Evolutionary conservation across 768 basidiomycete species (phyloP).

Genomic region (Mycena vulgaris): DNA sequence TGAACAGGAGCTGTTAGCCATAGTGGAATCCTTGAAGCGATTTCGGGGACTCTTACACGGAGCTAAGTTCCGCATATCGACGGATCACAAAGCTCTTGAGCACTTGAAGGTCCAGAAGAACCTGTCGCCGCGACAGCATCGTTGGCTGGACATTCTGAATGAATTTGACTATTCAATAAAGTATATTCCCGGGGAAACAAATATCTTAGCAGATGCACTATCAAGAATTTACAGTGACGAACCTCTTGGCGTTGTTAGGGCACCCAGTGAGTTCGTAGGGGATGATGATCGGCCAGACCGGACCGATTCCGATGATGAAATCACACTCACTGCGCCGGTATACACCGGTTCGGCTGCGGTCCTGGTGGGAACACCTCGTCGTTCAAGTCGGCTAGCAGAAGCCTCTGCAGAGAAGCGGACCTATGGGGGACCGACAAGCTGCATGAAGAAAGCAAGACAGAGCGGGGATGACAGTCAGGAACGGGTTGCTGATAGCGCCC

Average conservation of each 20-base stretch:
- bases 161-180: conserved; percentile 46
- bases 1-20: conserved; percentile 56
- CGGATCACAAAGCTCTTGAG: conserved; percentile 49
- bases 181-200: conserved; percentile 49
- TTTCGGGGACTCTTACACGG: conserved; percentile 52
- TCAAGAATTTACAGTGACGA: conserved; percentile 42
- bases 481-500: background rate
- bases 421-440: conserved; percentile 8
- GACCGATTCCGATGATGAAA: background rate
- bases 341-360: conserved; percentile 26
- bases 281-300: background rate
- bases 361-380: conserved; percentile 27
- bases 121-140: conserved; percentile 51
- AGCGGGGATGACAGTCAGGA: background rate
- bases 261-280: conserved; percentile 28
- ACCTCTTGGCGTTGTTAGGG: conserved; percentile 21
- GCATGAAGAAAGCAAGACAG: background rate
- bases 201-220: conserved; percentile 51
- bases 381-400: background rate
- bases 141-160: conserved; percentile 53
- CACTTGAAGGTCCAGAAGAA: conserved; percentile 50
- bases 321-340: conserved; percentile 25
- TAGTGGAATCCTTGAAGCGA: conserved; percentile 52
- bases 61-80: conserved; percentile 44
- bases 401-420: background rate